phyloP scores from a whole-genome alignment of 176 grass and related monocot species.

The Canna indica region DNA sequence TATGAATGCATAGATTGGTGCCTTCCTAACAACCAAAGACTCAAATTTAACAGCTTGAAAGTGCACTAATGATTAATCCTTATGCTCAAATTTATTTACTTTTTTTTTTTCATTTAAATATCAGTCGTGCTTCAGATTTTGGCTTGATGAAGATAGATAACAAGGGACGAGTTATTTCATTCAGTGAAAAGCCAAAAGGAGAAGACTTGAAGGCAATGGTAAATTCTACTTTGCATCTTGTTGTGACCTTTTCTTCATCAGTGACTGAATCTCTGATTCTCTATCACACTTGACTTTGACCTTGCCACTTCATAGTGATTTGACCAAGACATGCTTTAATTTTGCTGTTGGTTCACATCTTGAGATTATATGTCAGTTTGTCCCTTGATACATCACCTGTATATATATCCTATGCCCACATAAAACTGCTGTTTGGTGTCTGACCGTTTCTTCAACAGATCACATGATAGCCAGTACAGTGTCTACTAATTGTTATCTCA shows the following conservation, averaged over 20 bases:
- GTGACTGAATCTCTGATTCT: background rate
- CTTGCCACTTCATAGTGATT: background rate
- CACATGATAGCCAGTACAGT: background rate
- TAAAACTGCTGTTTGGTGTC: too few species aligned
- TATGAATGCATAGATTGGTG: too few species aligned
- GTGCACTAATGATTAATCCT: conserved; percentile 1
- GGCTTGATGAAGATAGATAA: conserved; percentile 80
- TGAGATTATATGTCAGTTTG: too few species aligned
- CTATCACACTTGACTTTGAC: background rate
- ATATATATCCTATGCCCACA: too few species aligned
- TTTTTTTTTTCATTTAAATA: conserved; percentile 16
- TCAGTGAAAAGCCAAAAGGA: conserved; percentile 89
- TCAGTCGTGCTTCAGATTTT: conserved; percentile 87
- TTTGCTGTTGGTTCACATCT: too few species aligned
- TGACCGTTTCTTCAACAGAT: background rate
- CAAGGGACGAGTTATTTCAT: conserved; percentile 65
- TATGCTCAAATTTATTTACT: background rate
- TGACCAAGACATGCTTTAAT: background rate
- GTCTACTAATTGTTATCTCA: background rate
- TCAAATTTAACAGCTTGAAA: background rate
- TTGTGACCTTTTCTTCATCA: conserved; percentile 1
- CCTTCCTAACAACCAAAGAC: too few species aligned
- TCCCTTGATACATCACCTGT: too few species aligned
- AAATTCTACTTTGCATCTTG: conserved; percentile 13
- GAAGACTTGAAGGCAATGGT: conserved; percentile 80